phyloP scores from a whole-genome alignment of 1,139 yeast species.

The Yamadazyma sp. region DNA sequence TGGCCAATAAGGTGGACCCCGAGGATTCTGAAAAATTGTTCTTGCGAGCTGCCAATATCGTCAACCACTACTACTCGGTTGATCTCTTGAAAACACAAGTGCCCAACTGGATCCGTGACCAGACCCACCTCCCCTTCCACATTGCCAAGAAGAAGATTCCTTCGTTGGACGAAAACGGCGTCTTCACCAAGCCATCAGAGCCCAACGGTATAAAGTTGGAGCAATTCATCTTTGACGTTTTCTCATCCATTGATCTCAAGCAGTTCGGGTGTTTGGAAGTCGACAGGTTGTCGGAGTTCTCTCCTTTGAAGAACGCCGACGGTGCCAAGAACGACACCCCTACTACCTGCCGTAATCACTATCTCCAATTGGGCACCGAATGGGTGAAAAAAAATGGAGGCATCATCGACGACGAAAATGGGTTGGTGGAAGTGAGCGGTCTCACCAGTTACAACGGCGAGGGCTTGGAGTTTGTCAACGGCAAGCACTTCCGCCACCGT shows the following conservation, averaged over 20 bases:
- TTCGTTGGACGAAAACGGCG: conserved; percentile 51
- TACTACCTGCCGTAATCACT: conserved; percentile 70
- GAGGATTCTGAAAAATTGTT: conserved; percentile 55
- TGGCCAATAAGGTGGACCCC: conserved; percentile 61
- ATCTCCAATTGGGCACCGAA: conserved; percentile 66
- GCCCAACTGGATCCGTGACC: conserved; percentile 69
- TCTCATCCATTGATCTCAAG: conserved; percentile 70
- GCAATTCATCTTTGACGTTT: conserved; percentile 96
- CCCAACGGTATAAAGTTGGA: conserved; percentile 94
- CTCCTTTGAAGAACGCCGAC: conserved; percentile 90
- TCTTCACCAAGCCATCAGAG: conserved; percentile 56
- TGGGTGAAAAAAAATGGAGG: conserved; percentile 81
- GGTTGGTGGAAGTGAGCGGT: conserved; percentile 75
- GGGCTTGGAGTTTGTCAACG: conserved; percentile 63
- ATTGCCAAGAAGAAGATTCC: conserved; percentile 91
- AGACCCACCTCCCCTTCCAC: conserved; percentile 80
- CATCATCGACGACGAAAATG: conserved; percentile 39
- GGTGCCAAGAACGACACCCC: conserved; percentile 85
- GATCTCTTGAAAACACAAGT: conserved; percentile 60
- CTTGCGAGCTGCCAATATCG: conserved; percentile 94
- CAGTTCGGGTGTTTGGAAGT: conserved; percentile 94
- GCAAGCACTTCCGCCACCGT: conserved; percentile 46
- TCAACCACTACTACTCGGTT: conserved; percentile 91
- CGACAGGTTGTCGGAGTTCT: conserved; percentile 78
- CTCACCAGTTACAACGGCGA: conserved; percentile 83